These are phyloP conservation scores for Beauveria sp. DNA, from an alignment of 2,329 filamentous ascomycete genomes.

Conservation along the genomic window DNA sequence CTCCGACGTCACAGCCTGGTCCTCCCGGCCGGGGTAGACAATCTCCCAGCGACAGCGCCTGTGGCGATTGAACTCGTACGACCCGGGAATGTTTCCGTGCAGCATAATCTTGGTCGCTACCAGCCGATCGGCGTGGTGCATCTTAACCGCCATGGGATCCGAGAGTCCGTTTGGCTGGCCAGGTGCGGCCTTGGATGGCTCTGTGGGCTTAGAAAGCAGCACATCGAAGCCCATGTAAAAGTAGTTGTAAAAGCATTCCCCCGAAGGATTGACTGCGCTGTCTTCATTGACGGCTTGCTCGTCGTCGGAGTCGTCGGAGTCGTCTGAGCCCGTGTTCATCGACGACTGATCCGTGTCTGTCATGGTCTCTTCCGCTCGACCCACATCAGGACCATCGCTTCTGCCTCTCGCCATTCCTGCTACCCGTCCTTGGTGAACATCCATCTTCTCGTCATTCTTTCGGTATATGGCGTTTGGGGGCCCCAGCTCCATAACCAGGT, in stretches of 20 bases:
- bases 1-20: slow-evolving; percentile 59
- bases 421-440: slow-evolving; percentile 65
- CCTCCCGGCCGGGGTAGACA: slow-evolving; percentile 42
- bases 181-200: slow-evolving; percentile 57
- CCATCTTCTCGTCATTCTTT: slow-evolving; percentile 82
- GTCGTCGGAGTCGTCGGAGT: slow-evolving; percentile 49
- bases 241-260: slow-evolving; percentile 93
- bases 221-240: slow-evolving; percentile 94
- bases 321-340: slow-evolving; percentile 62
- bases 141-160: slow-evolving; percentile 27
- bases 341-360: slow-evolving; percentile 72
- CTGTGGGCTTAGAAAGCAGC: slow-evolving; percentile 70
- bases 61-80: slow-evolving; percentile 94
- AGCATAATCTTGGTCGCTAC: slow-evolving; percentile 89
- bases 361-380: slow-evolving; percentile 43
- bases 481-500: slow-evolving; percentile 81
- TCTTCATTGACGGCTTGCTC: slow-evolving; percentile 53
- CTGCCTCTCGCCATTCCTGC: slow-evolving; percentile 43
- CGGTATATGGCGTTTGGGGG: slow-evolving; percentile 91
- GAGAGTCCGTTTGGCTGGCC: slow-evolving; percentile 19
- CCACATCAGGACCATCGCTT: slow-evolving; percentile 34
- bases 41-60: slow-evolving; percentile 84
- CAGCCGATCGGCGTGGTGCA: slow-evolving; percentile 52
- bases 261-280: slow-evolving; percentile 44
- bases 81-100: slow-evolving; percentile 90